Evolutionary conservation across 306 rosid genomes (phyloP).

Genomic region (Inga leiocalycina): DNA sequence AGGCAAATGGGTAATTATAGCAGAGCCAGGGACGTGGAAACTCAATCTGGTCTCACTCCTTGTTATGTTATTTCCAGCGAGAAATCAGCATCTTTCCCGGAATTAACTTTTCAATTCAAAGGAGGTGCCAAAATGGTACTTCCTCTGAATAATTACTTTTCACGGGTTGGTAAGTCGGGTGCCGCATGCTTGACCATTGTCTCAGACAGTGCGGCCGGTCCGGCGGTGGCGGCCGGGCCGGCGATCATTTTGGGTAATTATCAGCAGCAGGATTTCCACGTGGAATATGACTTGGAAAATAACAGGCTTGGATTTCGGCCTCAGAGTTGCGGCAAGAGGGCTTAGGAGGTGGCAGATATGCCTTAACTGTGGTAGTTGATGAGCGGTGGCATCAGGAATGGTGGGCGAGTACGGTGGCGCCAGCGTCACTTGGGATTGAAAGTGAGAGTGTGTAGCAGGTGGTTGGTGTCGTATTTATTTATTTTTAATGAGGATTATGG

Average conservation of each 20-base stretch:
- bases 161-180: constrained; percentile 44
- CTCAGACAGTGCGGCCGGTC: constrained; percentile 40
- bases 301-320: constrained; percentile 61
- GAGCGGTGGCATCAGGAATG: background rate
- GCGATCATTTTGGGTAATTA: constrained; percentile 66
- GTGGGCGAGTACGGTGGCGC: background rate
- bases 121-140: constrained; percentile 75
- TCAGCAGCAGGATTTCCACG: constrained; percentile 67
- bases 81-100: constrained; percentile 46
- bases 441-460: background rate
- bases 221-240: constrained; percentile 46
- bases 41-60: constrained; percentile 59
- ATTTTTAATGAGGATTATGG: background rate
- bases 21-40: constrained; percentile 56
- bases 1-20: constrained; percentile 42
- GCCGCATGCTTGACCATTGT: constrained; percentile 65
- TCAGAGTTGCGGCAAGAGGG: constrained; percentile 41
- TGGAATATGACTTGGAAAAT: constrained; percentile 66
- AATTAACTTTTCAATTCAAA: constrained; percentile 56
- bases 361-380: background rate
- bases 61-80: constrained; percentile 46
- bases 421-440: background rate
- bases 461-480: background rate
- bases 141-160: constrained; percentile 56
- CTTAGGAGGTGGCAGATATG: constrained; percentile 31